Evolutionary conservation across 2,329 filamentous ascomycete species (phyloP), one percentile per base, ranked within the genome.

Genomic region (Aspergillus candidus): DNA sequence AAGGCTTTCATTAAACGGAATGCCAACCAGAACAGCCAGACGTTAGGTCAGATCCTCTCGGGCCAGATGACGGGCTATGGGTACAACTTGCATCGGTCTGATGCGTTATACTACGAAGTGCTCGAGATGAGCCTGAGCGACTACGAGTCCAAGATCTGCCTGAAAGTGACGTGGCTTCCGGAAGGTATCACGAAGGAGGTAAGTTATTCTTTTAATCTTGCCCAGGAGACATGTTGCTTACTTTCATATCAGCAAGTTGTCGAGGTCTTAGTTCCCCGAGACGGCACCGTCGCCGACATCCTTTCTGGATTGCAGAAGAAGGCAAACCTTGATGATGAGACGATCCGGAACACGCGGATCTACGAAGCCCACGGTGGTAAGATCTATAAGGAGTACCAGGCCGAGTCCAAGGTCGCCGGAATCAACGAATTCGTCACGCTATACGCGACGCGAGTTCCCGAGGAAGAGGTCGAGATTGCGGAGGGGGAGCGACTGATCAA

Each of bases 91-190:
- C 86, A 89, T 60, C 78, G 83, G 43, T 70, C 77, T 14, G 91
- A 97, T 66, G 80, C 84, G 1, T 74, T 98, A 41, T 97, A 84
- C 65, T 98, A 90, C 61, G 93, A 98, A 65, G 80, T 97, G 22
- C 72, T 98, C 33, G 93, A 98, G 51, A 94, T 96, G 74, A 95
- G 88, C 58, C 71, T 98, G 37, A 86, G 87, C 17, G 94, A 98
- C 66, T 76, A 94, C 35, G 93, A 98, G 61, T 93, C 87, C 44
- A 93, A 94, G 73, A 96, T 94, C 72, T 80, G 74, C 45, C 72
- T 97, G 51, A 91, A 87, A 65, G 71, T 98, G 38, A 86, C 76
- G 1, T 91, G 86, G 81, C 73, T 98, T 36, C 86, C 84, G 33
- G 93, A 98, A 51, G 93, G 93, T 35, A 84, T 97, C 50, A 82